These are phyloP conservation scores for Limtongia smithiae DNA, from an alignment of 805 yeast species.

Conservation along the genomic window DNA sequence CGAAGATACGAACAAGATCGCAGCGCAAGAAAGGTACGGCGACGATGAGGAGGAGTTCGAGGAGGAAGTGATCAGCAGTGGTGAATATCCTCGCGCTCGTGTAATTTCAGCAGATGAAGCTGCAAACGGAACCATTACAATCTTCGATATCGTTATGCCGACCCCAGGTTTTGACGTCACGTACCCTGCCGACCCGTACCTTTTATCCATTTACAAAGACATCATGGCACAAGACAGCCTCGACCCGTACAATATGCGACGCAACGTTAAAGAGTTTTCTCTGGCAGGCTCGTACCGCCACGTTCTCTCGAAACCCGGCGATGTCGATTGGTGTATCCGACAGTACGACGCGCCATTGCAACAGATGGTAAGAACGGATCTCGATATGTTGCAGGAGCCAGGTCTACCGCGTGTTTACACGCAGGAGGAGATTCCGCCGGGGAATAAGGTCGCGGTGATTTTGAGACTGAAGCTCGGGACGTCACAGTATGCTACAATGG, in stretches of 20 bases:
- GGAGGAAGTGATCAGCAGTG: conserved; percentile 57
- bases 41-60: conserved; percentile 52
- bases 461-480: conserved; percentile 74
- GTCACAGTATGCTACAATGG: conserved; percentile 97
- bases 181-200: conserved; percentile 63
- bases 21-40: conserved; percentile 32
- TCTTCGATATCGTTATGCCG: conserved; percentile 88
- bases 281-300: conserved; percentile 85
- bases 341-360: conserved; percentile 62
- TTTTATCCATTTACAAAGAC: conserved; percentile 49
- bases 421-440: conserved; percentile 32
- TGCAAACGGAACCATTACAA: conserved; percentile 52
- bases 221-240: conserved; percentile 75
- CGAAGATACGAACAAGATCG: conserved; percentile 34
- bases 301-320: conserved; percentile 61
- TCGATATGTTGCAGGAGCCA: conserved; percentile 47
- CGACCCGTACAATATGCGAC: conserved; percentile 79
- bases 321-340: conserved; percentile 59
- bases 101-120: conserved; percentile 73
- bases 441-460: conserved; percentile 62
- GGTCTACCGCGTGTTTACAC: conserved; percentile 22
- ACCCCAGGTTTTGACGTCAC: conserved; percentile 92
- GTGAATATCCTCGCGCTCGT: conserved; percentile 57
- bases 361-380: conserved; percentile 75
- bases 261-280: conserved; percentile 84